Base-by-base conservation (phyloP, 2,329 filamentous ascomycete species). In the Trichoderma sp. region DNA sequence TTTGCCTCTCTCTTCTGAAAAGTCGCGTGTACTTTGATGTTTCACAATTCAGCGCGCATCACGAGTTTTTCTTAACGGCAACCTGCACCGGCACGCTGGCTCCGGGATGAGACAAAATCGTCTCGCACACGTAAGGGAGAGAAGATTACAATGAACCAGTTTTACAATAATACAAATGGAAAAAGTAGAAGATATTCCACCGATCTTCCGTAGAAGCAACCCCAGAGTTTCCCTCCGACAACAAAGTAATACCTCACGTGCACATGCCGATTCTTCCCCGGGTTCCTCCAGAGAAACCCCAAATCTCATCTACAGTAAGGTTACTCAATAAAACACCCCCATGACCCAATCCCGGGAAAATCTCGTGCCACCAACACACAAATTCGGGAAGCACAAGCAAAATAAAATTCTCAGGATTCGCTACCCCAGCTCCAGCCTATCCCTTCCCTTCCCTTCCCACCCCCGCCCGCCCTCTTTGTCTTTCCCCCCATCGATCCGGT, bases 211-310 rank as follows among this genome's bases (percentile, higher is more conserved):
- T 6, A 73, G 29, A 71, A 14, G 27, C 69, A 35, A 45, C 59
- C 59, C 68, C 38, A n/a, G 16, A 33, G 12, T 31, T 31, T 45
- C 5, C 21, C 4, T n/a, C 35, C 2, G 9, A 31, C 35, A 29
- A 29, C 41, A 73, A 56, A 56, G 69, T 64, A 72, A 72, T 62
- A 35, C 60, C 60, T 65, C 71, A 65, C 60, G 71, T 73, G 71
- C 60, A 27, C 69, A 35, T 24, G 33, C 66, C 50, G 66, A 38
- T 33, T 59, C 50, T 67, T 29, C 41, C 41, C 65, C 27, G 65
- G 41, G 16, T 45, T 29, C 33, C 35, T 41, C 21, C 35, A 33
- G 29, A 12, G n/a, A 53, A 33, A 14, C 38, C 64, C 41, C 41
- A 33, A 64, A 64, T 64, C 35, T 29, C 63, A 35, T 38, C 60